Evolutionary conservation across 805 yeast genomes (phyloP).

Genomic region (Metschnikowia kunwiensis): DNA sequence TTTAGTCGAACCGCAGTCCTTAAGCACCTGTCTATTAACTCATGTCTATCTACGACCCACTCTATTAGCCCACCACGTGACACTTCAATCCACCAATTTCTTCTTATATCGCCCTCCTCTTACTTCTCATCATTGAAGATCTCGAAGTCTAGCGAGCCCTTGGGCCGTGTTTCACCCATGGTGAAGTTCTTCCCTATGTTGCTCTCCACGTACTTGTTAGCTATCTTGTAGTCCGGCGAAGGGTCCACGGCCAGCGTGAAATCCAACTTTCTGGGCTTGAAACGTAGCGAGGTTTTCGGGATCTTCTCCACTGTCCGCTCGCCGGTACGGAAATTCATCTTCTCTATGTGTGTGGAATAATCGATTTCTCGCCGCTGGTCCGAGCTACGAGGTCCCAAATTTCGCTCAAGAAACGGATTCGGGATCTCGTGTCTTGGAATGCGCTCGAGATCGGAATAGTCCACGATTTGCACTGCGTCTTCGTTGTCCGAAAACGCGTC

Average conservation of each 20-base stretch:
- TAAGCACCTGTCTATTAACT: no score
- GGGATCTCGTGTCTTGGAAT: slow-evolving; percentile 13
- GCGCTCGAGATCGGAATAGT: slow-evolving; percentile 5
- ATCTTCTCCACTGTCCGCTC: slow-evolving; percentile 12
- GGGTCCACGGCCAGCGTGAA: slow-evolving; percentile 16
- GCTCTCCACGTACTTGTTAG: slow-evolving; percentile 17
- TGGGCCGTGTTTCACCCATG: slow-evolving; percentile 13
- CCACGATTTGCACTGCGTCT: slow-evolving; percentile 9
- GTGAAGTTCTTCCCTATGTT: slow-evolving; percentile 18
- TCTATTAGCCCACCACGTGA: no score
- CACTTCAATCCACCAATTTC: no score
- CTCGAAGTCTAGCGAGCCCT: slow-evolving; percentile 15
- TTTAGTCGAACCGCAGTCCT: no score
- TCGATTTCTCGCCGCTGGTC: slow-evolving; percentile 5
- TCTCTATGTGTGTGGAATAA: slow-evolving; percentile 15
- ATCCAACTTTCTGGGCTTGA: slow-evolving; percentile 17
- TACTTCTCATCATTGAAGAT: slow-evolving; percentile 12
- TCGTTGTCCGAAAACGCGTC: slow-evolving; percentile 8
- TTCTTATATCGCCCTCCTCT: background rate
- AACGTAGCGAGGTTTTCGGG: slow-evolving; percentile 13
- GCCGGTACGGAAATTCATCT: slow-evolving; percentile 16
- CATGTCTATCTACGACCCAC: background rate
- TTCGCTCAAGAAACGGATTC: slow-evolving; percentile 15
- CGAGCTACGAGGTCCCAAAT: background rate
- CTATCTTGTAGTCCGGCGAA: slow-evolving; percentile 13